Evolutionary conservation across 2,329 filamentous ascomycete genomes (phyloP), one percentile per base, ranked within the genome.

Genomic region (Claviceps sorghi): DNA sequence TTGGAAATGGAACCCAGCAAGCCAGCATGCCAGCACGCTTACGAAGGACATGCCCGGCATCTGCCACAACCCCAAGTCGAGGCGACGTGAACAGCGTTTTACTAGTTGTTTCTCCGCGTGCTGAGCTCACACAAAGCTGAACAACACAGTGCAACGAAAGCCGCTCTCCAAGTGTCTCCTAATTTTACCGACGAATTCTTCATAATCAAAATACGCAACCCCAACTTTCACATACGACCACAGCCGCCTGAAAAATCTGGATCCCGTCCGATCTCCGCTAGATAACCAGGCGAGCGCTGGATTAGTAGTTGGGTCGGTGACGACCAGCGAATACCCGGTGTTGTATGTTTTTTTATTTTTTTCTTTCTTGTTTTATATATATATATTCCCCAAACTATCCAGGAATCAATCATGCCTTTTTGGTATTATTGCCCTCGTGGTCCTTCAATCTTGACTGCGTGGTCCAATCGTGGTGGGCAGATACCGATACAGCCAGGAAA

Each of bases 261-360:
- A 50, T 36, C 49, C 49, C 49, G 49, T 50, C 49, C 41, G 49
- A 50, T 50, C 49, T 50, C 49, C 40, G 42, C 11, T 44, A 4
- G 49, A 50, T 43, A 50, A 50, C 15, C 49, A 36, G 8, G 49
- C 19, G 41, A 50, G 49, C 40, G 49, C 49, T n/a, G 49, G 49
- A 44, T 43, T 44, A 50, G 49, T 50, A 50, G 49, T 44, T 50
- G 46, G 51, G 46, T 52, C 51, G 46, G 51, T 52, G 51, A 52
- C 51, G 51, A 50, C 51, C 46, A 49, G 46, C 51, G 51, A 52
- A 52, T 38, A 44, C 47, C 51, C 30, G 46, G 46, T 52, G 51
- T 52, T 50, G 51, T 52, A 52, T 52, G 51, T 52, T 30, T 9
- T 26, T 44, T n/a, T 29, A 9, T 26, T 26, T 26, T 26, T 26